Conservation (phyloP, 139 green algal genomes). For the Chlamydomonas sp. region DNA sequence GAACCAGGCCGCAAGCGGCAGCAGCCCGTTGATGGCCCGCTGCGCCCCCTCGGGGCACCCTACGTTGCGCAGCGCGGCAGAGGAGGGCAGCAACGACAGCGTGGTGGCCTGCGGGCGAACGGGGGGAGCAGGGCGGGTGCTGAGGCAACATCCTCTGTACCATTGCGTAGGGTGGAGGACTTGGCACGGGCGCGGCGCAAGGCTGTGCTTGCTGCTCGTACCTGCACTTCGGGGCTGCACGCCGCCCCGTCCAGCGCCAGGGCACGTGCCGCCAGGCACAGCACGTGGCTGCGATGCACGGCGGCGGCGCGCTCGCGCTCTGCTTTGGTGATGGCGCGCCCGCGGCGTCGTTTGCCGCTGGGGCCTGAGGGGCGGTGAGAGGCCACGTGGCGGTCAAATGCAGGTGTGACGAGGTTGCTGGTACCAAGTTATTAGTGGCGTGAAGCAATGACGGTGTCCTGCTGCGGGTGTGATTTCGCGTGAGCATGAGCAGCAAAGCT, state of each 20-base stretch:
- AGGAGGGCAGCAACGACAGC: slow-evolving; percentile 58
- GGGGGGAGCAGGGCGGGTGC: background rate
- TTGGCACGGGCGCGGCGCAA: too few relatives aligned
- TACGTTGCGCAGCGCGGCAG: slow-evolving; percentile 14
- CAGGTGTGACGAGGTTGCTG: too few relatives aligned
- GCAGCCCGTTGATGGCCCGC: slow-evolving; percentile 42
- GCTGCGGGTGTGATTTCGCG: too few relatives aligned
- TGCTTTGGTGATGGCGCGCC: slow-evolving; percentile 19
- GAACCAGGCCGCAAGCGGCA: slow-evolving; percentile 58
- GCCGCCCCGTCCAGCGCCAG: slow-evolving; percentile 63
- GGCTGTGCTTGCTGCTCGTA: background rate
- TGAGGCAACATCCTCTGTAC: background rate
- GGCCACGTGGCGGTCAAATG: background rate
- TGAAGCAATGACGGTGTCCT: too few relatives aligned
- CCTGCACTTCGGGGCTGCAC: slow-evolving; percentile 68
- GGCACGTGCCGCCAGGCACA: slow-evolving; percentile 27
- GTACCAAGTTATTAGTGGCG: too few relatives aligned
- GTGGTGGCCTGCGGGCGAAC: slow-evolving; percentile 46
- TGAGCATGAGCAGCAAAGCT: too few relatives aligned
- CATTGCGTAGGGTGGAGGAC: background rate
- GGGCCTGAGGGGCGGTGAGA: background rate
- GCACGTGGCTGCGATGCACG: slow-evolving; percentile 27
- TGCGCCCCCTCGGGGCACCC: slow-evolving; percentile 17
- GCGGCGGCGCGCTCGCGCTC: slow-evolving; percentile 19
- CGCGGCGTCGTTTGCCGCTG: background rate